Conservation (phyloP, 2,329 filamentous ascomycete species). For the Ramularia endophylla region DNA sequence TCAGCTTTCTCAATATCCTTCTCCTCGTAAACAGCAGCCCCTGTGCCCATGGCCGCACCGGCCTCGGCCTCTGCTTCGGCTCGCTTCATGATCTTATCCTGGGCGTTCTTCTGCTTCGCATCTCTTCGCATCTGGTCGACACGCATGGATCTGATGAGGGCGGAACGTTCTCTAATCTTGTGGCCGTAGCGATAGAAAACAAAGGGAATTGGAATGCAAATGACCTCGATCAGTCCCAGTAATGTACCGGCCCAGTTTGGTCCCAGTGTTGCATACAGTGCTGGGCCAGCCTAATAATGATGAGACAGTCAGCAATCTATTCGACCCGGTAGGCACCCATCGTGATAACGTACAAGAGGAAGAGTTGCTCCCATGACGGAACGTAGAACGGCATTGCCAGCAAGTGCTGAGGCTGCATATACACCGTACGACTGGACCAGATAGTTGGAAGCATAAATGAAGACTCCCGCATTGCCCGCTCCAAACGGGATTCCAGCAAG, state of each 20-base stretch:
- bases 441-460: slow-evolving; percentile 80
- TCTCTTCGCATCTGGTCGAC: slow-evolving; percentile 45
- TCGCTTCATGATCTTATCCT: slow-evolving; percentile 25
- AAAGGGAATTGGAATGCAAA: slow-evolving; percentile 57
- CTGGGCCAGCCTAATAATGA: slow-evolving; percentile 50
- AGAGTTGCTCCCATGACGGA: slow-evolving; percentile 70
- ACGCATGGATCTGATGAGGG: slow-evolving; percentile 45
- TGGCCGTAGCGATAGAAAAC: slow-evolving; percentile 42
- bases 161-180: slow-evolving; percentile 51
- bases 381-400: slow-evolving; percentile 70
- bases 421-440: slow-evolving; percentile 73
- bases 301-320: too few relatives aligned
- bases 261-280: slow-evolving; percentile 63
- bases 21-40: slow-evolving; percentile 31
- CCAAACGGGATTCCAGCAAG: slow-evolving; percentile 75
- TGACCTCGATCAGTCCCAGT: slow-evolving; percentile 65
- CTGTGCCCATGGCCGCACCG: slow-evolving; percentile 37
- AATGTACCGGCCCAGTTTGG: slow-evolving; percentile 76
- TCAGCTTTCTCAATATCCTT: slow-evolving; percentile 21
- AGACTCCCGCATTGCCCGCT: slow-evolving; percentile 67
- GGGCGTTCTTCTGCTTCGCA: slow-evolving; percentile 34
- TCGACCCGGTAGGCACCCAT: too few relatives aligned
- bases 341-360: slow-evolving; percentile 45
- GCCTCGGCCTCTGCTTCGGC: slow-evolving; percentile 25
- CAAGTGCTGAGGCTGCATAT: slow-evolving; percentile 74